Conservation (phyloP, 2,329 filamentous ascomycete species). For the Trichoderma pleuroti region DNA sequence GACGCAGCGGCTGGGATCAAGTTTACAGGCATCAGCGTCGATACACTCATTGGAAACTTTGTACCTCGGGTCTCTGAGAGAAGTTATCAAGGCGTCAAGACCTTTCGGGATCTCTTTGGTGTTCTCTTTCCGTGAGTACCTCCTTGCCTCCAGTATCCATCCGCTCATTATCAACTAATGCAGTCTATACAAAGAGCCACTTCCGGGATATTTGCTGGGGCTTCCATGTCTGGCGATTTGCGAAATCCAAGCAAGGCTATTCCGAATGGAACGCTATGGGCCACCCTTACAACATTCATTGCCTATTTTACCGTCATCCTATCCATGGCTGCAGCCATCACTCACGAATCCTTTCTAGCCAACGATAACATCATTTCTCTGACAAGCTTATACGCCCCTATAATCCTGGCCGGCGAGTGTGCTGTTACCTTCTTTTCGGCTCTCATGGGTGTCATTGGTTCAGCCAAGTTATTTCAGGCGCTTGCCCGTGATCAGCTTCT, state of each 20-base stretch:
- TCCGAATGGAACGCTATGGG: slow-evolving; percentile 77
- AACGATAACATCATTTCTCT: slow-evolving; percentile 79
- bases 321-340: slow-evolving; percentile 73
- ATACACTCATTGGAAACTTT: slow-evolving; percentile 71
- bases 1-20: slow-evolving; percentile 60
- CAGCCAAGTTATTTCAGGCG: slow-evolving; percentile 80
- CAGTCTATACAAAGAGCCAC: slow-evolving; percentile 38
- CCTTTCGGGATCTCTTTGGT: slow-evolving; percentile 78
- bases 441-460: slow-evolving; percentile 81
- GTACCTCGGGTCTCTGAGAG: slow-evolving; percentile 64
- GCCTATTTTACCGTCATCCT: slow-evolving; percentile 74
- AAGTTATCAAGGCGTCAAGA: slow-evolving; percentile 60
- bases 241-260: slow-evolving; percentile 80
- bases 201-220: slow-evolving; percentile 63
- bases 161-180: slow-evolving; percentile 23
- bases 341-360: slow-evolving; percentile 66
- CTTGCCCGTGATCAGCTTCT: slow-evolving; percentile 75
- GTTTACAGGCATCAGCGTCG: slow-evolving; percentile 72
- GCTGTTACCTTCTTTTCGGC: slow-evolving; percentile 81
- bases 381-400: slow-evolving; percentile 68
- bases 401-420: slow-evolving; percentile 78
- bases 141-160: neutral
- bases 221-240: slow-evolving; percentile 86
- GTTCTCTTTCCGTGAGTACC: slow-evolving; percentile 68
- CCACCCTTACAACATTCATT: slow-evolving; percentile 70